Conservation (phyloP, 768 basidiomycete genomes). For the Russula foetens region DNA sequence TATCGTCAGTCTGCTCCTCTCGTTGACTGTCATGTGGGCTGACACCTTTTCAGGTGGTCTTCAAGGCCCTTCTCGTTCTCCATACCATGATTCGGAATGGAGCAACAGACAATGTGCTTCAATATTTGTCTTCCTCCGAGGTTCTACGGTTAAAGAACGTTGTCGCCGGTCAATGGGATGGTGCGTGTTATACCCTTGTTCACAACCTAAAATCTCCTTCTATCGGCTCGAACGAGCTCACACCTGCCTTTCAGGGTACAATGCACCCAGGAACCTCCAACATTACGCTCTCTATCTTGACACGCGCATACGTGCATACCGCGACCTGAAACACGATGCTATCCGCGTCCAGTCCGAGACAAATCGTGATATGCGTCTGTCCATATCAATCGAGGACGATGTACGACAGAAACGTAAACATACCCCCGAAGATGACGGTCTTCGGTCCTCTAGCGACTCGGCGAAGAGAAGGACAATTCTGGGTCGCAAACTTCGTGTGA, state of each 20-base stretch:
- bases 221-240: background rate
- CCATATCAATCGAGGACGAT: slow-evolving; percentile 54
- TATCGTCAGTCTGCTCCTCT: slow-evolving; percentile 48
- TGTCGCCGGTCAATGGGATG: slow-evolving; percentile 80
- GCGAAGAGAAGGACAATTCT: slow-evolving; percentile 66
- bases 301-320: slow-evolving; percentile 77
- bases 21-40: background rate
- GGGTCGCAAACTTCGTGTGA: slow-evolving; percentile 77
- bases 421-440: slow-evolving; percentile 14
- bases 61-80: slow-evolving; percentile 92
- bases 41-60: slow-evolving; percentile 64
- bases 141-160: slow-evolving; percentile 79
- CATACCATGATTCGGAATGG: slow-evolving; percentile 97
- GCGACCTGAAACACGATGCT: slow-evolving; percentile 89
- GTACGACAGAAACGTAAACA: slow-evolving; percentile 4
- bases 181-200: slow-evolving; percentile 32
- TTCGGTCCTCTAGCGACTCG: background rate
- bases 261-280: slow-evolving; percentile 77
- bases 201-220: background rate
- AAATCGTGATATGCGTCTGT: slow-evolving; percentile 77
- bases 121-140: slow-evolving; percentile 74
- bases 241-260: slow-evolving; percentile 50
- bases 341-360: slow-evolving; percentile 89
- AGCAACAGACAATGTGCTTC: slow-evolving; percentile 87
- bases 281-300: slow-evolving; percentile 88